These are phyloP conservation scores for Agrostemma githago DNA, from an alignment of 148 eudicot species.

Conservation along the genomic window DNA sequence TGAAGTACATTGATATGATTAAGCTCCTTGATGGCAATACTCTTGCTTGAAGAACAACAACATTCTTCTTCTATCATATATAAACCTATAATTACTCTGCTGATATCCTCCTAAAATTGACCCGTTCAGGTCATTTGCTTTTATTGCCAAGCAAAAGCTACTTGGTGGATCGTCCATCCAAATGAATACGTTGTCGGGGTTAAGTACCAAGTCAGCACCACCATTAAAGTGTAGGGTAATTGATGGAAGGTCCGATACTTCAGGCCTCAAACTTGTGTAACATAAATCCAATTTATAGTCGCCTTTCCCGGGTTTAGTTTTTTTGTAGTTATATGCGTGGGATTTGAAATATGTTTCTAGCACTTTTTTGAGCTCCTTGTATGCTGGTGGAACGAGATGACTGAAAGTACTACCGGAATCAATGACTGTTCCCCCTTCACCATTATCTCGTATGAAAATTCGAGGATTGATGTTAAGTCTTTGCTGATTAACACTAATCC, in stretches of 20 bases:
- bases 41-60: not conserved
- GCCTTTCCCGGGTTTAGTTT: no score
- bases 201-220: not conserved
- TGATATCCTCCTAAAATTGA: constrained; percentile 10
- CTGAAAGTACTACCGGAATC: constrained; percentile 10
- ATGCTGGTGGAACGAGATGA: not conserved
- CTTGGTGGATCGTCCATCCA: not conserved
- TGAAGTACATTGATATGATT: not conserved
- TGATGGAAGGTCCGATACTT: no score
- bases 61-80: constrained; percentile 3
- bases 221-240: not conserved
- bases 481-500: not conserved
- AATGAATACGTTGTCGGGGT: constrained; percentile 1
- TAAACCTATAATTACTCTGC: constrained; percentile 11
- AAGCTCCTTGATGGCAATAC: not conserved
- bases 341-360: not conserved
- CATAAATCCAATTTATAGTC: not conserved
- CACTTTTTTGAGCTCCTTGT: not conserved
- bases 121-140: not conserved
- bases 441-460: not conserved
- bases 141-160: constrained; percentile 1
- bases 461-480: not conserved
- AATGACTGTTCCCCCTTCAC: not conserved
- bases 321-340: no score
- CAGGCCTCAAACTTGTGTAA: not conserved